These are phyloP conservation scores for Hypoxylon crocopeplum DNA, from an alignment of 495 filamentous ascomycete genomes.

Conservation along the genomic window DNA sequence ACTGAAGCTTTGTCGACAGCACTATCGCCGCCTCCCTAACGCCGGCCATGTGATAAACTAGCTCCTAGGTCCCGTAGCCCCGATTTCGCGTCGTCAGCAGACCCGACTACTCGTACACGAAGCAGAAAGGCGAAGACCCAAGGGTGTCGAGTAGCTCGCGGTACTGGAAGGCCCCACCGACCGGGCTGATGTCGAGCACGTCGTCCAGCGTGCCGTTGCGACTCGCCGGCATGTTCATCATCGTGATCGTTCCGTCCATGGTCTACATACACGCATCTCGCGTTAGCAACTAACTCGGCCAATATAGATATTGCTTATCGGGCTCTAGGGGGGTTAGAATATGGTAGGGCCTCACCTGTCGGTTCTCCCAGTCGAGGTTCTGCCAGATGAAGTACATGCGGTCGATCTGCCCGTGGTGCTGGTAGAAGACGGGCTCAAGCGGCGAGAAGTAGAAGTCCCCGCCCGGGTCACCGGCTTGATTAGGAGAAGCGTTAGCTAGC, in stretches of 20 bases:
- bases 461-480: conserved; percentile 44
- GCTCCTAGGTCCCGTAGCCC: too few species aligned
- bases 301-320: neutral
- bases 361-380: conserved; percentile 47
- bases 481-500: neutral
- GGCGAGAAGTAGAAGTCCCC: conserved; percentile 67
- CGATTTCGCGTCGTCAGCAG: too few species aligned
- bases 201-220: conserved; percentile 45
- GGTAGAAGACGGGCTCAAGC: conserved; percentile 72
- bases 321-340: neutral
- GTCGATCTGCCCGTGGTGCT: conserved; percentile 75
- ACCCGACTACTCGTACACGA: conserved; percentile 43
- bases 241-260: conserved; percentile 52
- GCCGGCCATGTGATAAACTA: neutral
- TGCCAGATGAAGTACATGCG: conserved; percentile 78
- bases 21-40: too few species aligned
- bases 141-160: conserved; percentile 41
- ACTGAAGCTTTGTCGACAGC: too few species aligned
- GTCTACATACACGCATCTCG: conserved; percentile 23
- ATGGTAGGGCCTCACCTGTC: conserved; percentile 38
- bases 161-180: conserved; percentile 26
- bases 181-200: conserved; percentile 36
- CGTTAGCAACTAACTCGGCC: too few species aligned
- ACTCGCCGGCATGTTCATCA: conserved; percentile 46
- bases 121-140: conserved; percentile 43